Base-by-base conservation (phyloP, 441 rosid genomes). In the Erodium texanum region DNA sequence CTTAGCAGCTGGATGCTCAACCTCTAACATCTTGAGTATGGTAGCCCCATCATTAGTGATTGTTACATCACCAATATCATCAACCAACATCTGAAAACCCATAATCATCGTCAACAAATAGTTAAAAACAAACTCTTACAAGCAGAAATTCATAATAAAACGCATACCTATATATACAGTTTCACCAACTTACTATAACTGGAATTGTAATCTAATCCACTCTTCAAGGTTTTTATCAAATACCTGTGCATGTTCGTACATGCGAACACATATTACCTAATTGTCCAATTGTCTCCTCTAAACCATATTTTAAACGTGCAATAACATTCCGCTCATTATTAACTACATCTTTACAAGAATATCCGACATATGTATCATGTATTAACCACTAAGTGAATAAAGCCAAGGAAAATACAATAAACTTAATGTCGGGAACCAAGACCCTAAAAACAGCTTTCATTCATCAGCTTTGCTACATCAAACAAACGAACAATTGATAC, bases 1-100 rank as follows among this genome's bases (percentile, higher is more conserved):
- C 95, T 94, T 92, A 66, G 98, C 98, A 76, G 98, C 96, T 2
- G 99, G 98, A 74, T 90, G 99, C 80, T 94, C 98, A 29, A 92
- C 96, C 75, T 94, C 98, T 75, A 92, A 67, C 98, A 90, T 92
- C 80, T 92, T 86, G 27, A 94, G 88, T 70, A 94, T 88, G 0
- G 98, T 94, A 24, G 96, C 98, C 70, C 98, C 98, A 45, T 94
- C 99, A 68, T 92, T 89, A 12, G 98, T 94, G 64, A 94, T 92
- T 19, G 96, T 90, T 20, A 92, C 96, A 67, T 95, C 99, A 67
- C 99, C 95, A 68, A 89, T 87, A 78, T 94, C 98, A 84, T 94
- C 98, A 38, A 94, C 99, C 41, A 92, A 79, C 99, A 92, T 92
- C 98, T 94, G 73, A 59, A 72, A 68, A 9, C 66, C 32, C 11